phyloP scores from a whole-genome alignment of 1,284 basidiomycete genomes.

The Trichosporon sp. region DNA sequence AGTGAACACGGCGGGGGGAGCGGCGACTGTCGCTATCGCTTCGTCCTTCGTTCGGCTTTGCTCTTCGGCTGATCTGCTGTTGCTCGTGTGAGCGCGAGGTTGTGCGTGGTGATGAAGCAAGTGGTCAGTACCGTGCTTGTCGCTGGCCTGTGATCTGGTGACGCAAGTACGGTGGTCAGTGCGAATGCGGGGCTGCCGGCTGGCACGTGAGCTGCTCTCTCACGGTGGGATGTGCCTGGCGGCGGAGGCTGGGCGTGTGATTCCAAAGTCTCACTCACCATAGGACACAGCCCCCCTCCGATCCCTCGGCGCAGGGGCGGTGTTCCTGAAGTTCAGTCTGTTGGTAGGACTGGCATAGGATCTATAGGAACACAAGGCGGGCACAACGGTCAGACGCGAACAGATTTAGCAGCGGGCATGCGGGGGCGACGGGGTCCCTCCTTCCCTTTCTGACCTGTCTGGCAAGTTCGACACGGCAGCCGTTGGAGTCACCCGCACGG shows the following conservation, averaged over 20 bases:
- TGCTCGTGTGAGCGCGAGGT: neutral
- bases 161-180: neutral
- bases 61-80: neutral
- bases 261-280: neutral
- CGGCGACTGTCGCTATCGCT: neutral
- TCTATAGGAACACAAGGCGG: neutral
- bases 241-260: neutral
- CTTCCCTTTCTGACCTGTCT: neutral
- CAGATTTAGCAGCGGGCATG: neutral
- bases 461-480: neutral
- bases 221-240: neutral
- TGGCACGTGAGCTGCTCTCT: neutral
- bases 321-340: neutral
- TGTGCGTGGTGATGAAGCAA: neutral
- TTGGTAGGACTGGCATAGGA: neutral
- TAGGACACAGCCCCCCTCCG: too few relatives aligned
- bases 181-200: neutral
- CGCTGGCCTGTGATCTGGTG: slow-evolving; percentile 6
- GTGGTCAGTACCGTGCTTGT: neutral
- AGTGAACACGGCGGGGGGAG: neutral
- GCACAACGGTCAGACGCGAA: neutral
- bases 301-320: neutral
- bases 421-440: neutral
- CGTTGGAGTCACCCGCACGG: neutral
- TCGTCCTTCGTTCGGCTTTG: neutral